Conservation (phyloP, 2,329 filamentous ascomycete species). For the Colletotrichum sp. region DNA sequence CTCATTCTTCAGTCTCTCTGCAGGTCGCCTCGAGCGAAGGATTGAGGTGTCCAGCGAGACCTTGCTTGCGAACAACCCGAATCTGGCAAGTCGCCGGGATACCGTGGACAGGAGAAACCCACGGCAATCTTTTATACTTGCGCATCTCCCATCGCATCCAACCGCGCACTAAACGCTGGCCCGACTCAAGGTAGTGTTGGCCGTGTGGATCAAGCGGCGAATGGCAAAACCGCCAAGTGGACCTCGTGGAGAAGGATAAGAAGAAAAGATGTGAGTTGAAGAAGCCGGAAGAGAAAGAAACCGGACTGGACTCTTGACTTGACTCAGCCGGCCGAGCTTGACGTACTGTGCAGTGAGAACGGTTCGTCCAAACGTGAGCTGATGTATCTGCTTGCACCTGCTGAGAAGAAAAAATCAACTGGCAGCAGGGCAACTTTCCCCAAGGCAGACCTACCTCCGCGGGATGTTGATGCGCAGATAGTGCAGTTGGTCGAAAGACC, state of each 20-base stretch:
- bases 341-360: neutral
- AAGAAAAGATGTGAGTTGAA: neutral
- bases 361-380: neutral
- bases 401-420: neutral
- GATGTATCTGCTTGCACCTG: neutral
- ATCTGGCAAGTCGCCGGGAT: neutral
- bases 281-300: neutral
- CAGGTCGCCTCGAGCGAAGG: neutral
- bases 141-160: slow-evolving; percentile 3
- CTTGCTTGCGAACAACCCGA: neutral
- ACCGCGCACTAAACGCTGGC: neutral
- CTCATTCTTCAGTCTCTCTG: neutral
- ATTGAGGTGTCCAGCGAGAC: neutral
- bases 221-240: slow-evolving; percentile 5
- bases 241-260: neutral
- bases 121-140: neutral
- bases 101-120: neutral
- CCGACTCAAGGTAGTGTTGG: neutral
- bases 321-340: neutral
- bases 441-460: neutral
- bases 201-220: neutral
- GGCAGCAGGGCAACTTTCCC: neutral
- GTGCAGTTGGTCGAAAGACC: neutral
- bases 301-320: neutral
- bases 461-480: neutral